Evolutionary conservation across 768 basidiomycete species (phyloP), one percentile per base, ranked within the genome.

Genomic region (Tylopilus vinaceipallidus): DNA sequence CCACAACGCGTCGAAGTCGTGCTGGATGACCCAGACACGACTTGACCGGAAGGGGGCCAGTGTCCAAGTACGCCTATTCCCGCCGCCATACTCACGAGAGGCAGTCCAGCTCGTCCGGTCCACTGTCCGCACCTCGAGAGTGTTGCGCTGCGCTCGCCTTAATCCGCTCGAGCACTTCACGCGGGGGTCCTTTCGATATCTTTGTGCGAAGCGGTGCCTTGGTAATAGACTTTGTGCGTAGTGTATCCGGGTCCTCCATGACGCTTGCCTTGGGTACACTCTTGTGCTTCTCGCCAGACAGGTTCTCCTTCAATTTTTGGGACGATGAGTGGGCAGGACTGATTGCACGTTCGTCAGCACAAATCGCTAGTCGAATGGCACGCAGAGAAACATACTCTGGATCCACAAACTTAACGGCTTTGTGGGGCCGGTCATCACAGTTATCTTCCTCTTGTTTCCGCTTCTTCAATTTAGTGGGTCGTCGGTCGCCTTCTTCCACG

Each of bases 81-180:
- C 12, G 14, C 20, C 10, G 16, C 22, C 33, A 32, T 27, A 19
- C 14, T 76, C 61, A 75, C 27, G 73, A 71, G 30, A 78, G 62
- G 52, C 75, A 78, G 52, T 78, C 75, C 39, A 78, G 65, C 24
- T 75, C 74, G 49, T 78, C 76, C 7, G 74, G 70, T 45, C 75
- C 76, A 49, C 69, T 67, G 26, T 69, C 60, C 7, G 48, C 47
- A 29, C 50, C 42, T n/a, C 42, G 49, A 12, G 53, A 34, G 44
- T 58, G 43, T 30, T 58, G 57, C 12, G 47, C 56, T 1, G 60
- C 60, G 24, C 70, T 65, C 13, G 70, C 65, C 42, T 61, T 68
- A 26, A 75, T 65, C 42, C 72, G 68, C 33, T 67, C 66, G 8
- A 75, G 64, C 3, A 75, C 68, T 22, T 71, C 67, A 19, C 56